Evolutionary conservation across 345 rosid species (phyloP), one percentile per base, ranked within the genome.

Genomic region (Citrus maxima): DNA sequence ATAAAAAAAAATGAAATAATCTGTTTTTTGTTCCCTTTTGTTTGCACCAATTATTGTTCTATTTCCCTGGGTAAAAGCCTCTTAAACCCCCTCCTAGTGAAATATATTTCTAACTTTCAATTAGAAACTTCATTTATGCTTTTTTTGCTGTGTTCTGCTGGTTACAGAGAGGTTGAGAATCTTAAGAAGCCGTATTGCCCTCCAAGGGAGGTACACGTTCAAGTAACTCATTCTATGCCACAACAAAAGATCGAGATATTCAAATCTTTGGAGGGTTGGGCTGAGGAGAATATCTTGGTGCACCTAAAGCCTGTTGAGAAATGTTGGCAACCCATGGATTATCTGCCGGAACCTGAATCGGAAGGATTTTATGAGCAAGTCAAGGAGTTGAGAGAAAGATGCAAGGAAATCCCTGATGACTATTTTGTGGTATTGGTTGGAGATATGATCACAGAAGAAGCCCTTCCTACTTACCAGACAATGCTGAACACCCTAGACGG

Each of bases 381-480:
- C 55, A 88, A 80, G 84, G 95, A 90, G 70, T 82, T 91, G 13
- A 85, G 95, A 66, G 91, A 86, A 63, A 84, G 93, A 70, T 84
- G 88, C 30, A 87, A 80, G 67, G 93, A 87, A 73, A 80, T 91
- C 30, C 87, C 92, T 0, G 91, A 92, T 80, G 95, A 91, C 18
- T 91, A 90, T 66, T 90, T 90, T 40, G 89, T 90, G 67, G 92
- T 86, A 63, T 84, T 91, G 84, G 92, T 91, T 46, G 95, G 95
- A 13, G 93, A 91, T 79, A 91, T 91, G 95, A 86, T 91, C 84
- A 91, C 93, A 0, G 93, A 91, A 80, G 93, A 91, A 78, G 93
- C 93, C 10, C 90, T 90, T 67, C 95, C 95, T 8, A 90, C 95
- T 56, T 92, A 92, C 80, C 93, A 92, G 80, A 92, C 95, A 22